Percentiles rank a stretch among this genome's conserved stretches.
phyloP scores from a whole-genome alignment of 306 rosid genomes.

The Cicer cuneatum region DNA sequence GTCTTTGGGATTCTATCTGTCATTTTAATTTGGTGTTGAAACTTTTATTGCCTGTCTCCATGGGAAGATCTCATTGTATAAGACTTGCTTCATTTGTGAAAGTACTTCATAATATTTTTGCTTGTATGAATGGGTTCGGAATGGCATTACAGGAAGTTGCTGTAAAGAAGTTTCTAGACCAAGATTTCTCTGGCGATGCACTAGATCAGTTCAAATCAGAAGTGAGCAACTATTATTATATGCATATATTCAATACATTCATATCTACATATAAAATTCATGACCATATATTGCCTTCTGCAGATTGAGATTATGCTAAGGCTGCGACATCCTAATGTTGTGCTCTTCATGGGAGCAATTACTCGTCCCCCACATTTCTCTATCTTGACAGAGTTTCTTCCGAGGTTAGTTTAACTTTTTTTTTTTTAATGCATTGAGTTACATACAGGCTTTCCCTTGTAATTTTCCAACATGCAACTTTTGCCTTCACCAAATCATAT shows the following conservation, averaged over 20 bases:
- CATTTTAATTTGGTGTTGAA: constrained; percentile 33
- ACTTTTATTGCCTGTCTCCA: constrained; percentile 32
- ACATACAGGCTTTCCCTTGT: constrained; percentile 10
- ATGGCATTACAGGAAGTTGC: constrained; percentile 83
- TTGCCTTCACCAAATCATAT: constrained; percentile 26
- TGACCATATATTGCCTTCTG: constrained; percentile 42
- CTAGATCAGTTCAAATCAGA: constrained; percentile 89
- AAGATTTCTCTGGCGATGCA: constrained; percentile 96
- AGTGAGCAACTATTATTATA: constrained; percentile 60
- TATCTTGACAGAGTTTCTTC: constrained; percentile 94
- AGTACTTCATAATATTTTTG: constrained; percentile 30
- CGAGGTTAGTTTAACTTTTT: constrained; percentile 57
- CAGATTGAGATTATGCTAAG: constrained; percentile 98
- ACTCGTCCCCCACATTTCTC: constrained; percentile 95
- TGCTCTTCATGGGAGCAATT: constrained; percentile 99
- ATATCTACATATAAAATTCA: constrained; percentile 27
- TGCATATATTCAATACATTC: constrained; percentile 25
- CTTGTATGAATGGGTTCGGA: constrained; percentile 45
- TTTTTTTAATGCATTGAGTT: constrained; percentile 36
- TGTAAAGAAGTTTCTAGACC: constrained; percentile 96
- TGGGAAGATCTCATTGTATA: constrained; percentile 31
- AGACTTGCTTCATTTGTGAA: constrained; percentile 25
- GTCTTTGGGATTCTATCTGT: background rate
- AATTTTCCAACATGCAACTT: constrained; percentile 35
- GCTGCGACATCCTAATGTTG: constrained; percentile 98